These are phyloP conservation scores for Didymella glomerata DNA, from an alignment of 2,329 filamentous ascomycete species.

Conservation along the genomic window DNA sequence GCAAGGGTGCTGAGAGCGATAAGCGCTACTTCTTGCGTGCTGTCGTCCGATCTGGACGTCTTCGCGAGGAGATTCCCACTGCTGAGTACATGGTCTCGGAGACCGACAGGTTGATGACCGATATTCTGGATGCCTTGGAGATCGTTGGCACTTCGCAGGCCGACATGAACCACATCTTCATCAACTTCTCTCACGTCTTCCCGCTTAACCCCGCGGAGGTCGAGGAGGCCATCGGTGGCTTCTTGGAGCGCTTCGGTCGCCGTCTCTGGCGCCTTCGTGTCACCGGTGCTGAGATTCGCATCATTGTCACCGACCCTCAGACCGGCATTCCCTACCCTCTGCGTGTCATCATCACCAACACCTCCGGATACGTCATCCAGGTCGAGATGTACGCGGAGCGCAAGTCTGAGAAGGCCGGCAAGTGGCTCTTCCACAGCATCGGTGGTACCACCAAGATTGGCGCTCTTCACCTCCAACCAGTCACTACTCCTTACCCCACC, in stretches of 20 bases:
- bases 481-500: slow-evolving; percentile 91
- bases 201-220: slow-evolving; percentile 88
- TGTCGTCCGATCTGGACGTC: slow-evolving; percentile 89
- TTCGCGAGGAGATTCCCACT: slow-evolving; percentile 97
- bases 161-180: slow-evolving; percentile 99
- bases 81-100: slow-evolving; percentile 98
- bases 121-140: slow-evolving; percentile 96
- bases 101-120: slow-evolving; percentile 94
- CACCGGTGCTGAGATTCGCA: slow-evolving; percentile 96
- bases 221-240: slow-evolving; percentile 90
- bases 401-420: slow-evolving; percentile 91
- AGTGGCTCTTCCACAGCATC: slow-evolving; percentile 98
- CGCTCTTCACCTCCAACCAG: slow-evolving; percentile 90
- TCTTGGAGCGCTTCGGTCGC: slow-evolving; percentile 94
- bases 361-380: slow-evolving; percentile 95
- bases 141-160: slow-evolving; percentile 99
- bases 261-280: slow-evolving; percentile 97
- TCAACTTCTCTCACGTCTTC: slow-evolving; percentile 99
- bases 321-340: slow-evolving; percentile 89
- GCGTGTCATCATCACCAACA: slow-evolving; percentile 97
- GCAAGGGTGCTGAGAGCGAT: slow-evolving; percentile 93
- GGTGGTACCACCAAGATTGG: slow-evolving; percentile 95
- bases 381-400: slow-evolving; percentile 97
- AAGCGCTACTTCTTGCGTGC: slow-evolving; percentile 99
- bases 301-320: slow-evolving; percentile 90